Base-by-base conservation (phyloP, 768 basidiomycete genomes). In the Strobilomyces echinocephalus region DNA sequence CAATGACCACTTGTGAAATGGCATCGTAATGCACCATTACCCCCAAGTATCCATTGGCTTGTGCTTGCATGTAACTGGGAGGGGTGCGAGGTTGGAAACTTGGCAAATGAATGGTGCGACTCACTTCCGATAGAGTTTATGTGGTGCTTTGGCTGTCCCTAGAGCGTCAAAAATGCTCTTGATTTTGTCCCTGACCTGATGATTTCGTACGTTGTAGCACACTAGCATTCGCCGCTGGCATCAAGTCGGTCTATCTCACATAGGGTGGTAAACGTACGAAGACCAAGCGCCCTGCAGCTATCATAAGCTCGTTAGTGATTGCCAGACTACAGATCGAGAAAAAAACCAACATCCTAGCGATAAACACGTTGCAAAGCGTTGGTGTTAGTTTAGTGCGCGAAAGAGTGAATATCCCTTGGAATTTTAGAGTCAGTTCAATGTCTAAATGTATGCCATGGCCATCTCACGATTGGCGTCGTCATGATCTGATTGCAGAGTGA, bases 201-300 rank as follows among this genome's bases (percentile, higher is more conserved):
- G 0, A 11, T 28, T 35, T 31, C 1, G 12, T 26, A 55, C 50
- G 41, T 78, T 77, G 54, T 72, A 69, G 3, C 63, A 7, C 46
- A 62, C 60, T 62, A 28, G 15, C 30, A n/a, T 16, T n/a, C 7
- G 12, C 14, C 18, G 21, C 53, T 34, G 3, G 33, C 33, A 44
- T 11, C 9, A 15, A 39, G 20, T 31, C 44, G 36, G n/a, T 28
- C 31, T 6, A 15, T 15, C 26, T 30, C 6, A 11, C 43, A 10
- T 1, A 30, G 20, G 18, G 2, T 14, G 8, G 33, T 40, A 20
- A 7, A 73, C 78, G 43, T 62, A 83, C 83, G 56, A 31, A 83
- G 60, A 51, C 75, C 77, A 8, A 83, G 57, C 9, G 73, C 69
- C 55, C 73, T 69, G 58, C 78, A 82, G 18, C 82, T 83, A 40